Evolutionary conservation across 768 basidiomycete genomes (phyloP).

Genomic region (Russula sp.): DNA sequence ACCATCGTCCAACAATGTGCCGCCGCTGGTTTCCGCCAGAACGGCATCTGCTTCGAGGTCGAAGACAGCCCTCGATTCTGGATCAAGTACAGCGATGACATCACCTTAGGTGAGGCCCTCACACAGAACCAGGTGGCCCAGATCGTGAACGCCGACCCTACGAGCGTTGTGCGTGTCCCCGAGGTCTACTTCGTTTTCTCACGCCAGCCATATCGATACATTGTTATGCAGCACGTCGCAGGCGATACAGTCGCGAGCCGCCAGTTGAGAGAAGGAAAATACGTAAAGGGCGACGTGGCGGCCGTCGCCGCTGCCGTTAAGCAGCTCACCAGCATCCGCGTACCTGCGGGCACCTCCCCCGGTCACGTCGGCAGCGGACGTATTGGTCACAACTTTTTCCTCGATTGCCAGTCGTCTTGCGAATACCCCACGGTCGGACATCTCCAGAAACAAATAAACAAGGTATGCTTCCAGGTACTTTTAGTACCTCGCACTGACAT

Average conservation of each 20-base stretch:
- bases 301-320: background rate
- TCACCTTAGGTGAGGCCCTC: background rate
- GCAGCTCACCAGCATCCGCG: background rate
- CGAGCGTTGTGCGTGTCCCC: background rate
- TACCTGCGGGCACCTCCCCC: background rate
- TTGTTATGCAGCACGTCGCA: background rate
- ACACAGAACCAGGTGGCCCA: background rate
- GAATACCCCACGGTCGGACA: too few relatives aligned
- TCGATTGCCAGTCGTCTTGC: too few relatives aligned
- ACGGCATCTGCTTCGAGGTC: background rate
- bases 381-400: too few relatives aligned
- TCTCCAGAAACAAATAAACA: too few relatives aligned
- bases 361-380: background rate
- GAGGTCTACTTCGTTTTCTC: background rate
- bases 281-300: too few relatives aligned
- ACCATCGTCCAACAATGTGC: background rate
- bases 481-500: too few relatives aligned
- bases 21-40: background rate
- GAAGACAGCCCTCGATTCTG: background rate
- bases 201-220: background rate
- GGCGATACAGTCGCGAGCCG: background rate
- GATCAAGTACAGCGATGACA: background rate
- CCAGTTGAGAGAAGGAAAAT: background rate
- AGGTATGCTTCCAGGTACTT: too few relatives aligned
- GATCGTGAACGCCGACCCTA: conserved; percentile 1